Base-by-base conservation (phyloP, 2,329 filamentous ascomycete genomes). In the Penicillium brasilianum region DNA sequence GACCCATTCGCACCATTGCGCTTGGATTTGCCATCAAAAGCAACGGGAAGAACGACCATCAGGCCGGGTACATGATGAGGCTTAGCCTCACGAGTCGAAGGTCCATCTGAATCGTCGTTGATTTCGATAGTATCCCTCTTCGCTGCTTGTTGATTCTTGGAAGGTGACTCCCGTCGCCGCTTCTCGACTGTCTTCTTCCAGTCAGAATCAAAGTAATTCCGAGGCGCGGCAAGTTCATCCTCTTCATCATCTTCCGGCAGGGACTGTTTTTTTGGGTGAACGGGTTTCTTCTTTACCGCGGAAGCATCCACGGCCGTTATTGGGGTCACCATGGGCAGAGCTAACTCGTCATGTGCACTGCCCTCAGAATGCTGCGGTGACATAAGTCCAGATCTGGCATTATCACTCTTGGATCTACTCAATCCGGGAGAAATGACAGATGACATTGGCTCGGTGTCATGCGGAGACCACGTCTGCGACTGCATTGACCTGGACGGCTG, bases 371-470 rank as follows among this genome's bases (percentile, higher is more conserved):
- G 64, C 14, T 64, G 66, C 5, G 58, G 57, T 4, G 55, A 63
- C 14, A 62, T 55, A 14, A 61, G 44, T 10, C 52, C 63, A 6
- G 55, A 43, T 8, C 18, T 50, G 4, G 51, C 22, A n/a, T 62
- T 66, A 14, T 74, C 70, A 22, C 64, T 71, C 30, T 67, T 74
- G 7, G 68, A 50, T 58, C 68, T 66, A 28, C 57, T 66, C n/a
- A 65, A 57, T 22, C 69, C 67, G 2, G 70, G 64, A 0, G 74
- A 71, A 10, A 64, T 57, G 8, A 74, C 61, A 7, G 77, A 79
- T 11, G 77, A 79, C 36, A 78, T 69, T 22, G 76, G 77, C 46
- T 78, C 72, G 1, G 78, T 80, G 52, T 79, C 77, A 46, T 77
- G 76, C 8, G 76, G 75, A 4, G 77, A 78, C 51, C 69, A 70